Evolutionary conservation across 495 filamentous ascomycete species (phyloP), one percentile per base, ranked within the genome.

Genomic region (Endocarpon pusillum): DNA sequence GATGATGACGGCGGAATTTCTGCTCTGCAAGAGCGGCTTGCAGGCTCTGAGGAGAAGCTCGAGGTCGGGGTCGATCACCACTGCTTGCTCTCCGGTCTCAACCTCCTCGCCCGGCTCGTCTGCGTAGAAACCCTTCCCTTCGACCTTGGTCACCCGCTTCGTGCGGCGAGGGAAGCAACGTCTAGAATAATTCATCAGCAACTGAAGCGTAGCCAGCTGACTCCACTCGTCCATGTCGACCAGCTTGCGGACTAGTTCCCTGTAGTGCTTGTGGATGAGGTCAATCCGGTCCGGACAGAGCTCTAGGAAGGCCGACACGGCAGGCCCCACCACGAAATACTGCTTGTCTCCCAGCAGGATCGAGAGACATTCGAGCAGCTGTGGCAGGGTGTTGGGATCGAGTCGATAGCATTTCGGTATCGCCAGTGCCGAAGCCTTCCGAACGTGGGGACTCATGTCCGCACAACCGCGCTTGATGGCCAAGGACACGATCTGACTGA

Each of bases 211-310:
- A 0, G 79, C 76, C 2, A 94, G 53, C 53, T 97, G 89, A 28
- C 83, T 76, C 89, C 89, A 97, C 53, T 97, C 89, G 54, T 97
- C 89, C 89, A 97, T 97, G 47, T 96, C 89, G 19, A 94, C 81
- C 19, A 96, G 57, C 61, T 94, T 93, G 52, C 73, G 81, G 25
- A 87, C 72, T 28, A 97, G 55, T 32, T 66, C 61, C 39, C 81
- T 69, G 48, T 94, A 97, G 48, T 87, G 79, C 45, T 80, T 74
- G 55, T 97, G 91, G 34, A 97, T 71, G 28, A 96, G 52, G 46
- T 87, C 83, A 33, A 91, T 68, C 40, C 79, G 63, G 10, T 87
- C 72, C 1, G 89, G 83, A 41, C 85, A 97, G 12, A 94, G 63
- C 37, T 92, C 83, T 51, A 89, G 53, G 42, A 84, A 94, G 2